A percentile compares a stretch with the other conserved stretches of the same genome.
These are phyloP conservation scores for Fusarium lateritium DNA, from an alignment of 2,329 filamentous ascomycete species.

Conservation along the genomic window DNA sequence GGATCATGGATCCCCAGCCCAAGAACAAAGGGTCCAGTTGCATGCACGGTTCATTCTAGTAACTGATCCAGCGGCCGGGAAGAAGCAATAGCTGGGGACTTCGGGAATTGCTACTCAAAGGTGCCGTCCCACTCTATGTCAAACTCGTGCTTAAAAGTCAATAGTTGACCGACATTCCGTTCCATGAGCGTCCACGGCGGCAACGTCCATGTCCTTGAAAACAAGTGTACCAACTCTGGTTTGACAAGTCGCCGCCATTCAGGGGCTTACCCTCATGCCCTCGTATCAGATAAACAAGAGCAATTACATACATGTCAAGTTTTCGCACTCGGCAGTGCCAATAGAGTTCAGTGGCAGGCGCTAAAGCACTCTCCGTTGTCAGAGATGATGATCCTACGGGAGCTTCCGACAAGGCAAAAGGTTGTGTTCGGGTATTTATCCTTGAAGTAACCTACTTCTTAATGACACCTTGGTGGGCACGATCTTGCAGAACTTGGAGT, in stretches of 20 bases:
- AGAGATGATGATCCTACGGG: constrained; percentile 31
- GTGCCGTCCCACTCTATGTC: constrained; percentile 23
- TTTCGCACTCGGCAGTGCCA: constrained; percentile 18
- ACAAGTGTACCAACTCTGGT: background rate
- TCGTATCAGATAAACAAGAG: constrained; percentile 20
- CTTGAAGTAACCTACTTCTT: background rate
- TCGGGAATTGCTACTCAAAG: constrained; percentile 21
- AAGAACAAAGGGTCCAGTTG: constrained; percentile 6
- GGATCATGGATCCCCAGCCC: constrained; percentile 10
- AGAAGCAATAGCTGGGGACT: constrained; percentile 21
- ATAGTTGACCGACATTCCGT: constrained; percentile 36
- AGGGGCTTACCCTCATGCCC: constrained; percentile 20
- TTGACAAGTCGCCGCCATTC: constrained; percentile 16
- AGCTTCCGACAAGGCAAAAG: constrained; percentile 30
- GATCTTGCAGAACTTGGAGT: background rate
- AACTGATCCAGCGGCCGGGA: constrained; percentile 24
- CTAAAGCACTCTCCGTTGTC: constrained; percentile 22
- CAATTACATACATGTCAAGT: constrained; percentile 12
- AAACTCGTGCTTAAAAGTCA: constrained; percentile 27
- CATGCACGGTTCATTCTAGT: constrained; percentile 33
- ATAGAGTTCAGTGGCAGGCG: constrained; percentile 37
- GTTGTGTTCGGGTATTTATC: background rate
- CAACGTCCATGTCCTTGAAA: background rate
- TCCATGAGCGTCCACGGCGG: constrained; percentile 1
- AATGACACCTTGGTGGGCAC: background rate